Evolutionary conservation across 1,284 basidiomycete genomes (phyloP), one percentile per base, ranked within the genome.

Genomic region (Moniliophthora roreri): DNA sequence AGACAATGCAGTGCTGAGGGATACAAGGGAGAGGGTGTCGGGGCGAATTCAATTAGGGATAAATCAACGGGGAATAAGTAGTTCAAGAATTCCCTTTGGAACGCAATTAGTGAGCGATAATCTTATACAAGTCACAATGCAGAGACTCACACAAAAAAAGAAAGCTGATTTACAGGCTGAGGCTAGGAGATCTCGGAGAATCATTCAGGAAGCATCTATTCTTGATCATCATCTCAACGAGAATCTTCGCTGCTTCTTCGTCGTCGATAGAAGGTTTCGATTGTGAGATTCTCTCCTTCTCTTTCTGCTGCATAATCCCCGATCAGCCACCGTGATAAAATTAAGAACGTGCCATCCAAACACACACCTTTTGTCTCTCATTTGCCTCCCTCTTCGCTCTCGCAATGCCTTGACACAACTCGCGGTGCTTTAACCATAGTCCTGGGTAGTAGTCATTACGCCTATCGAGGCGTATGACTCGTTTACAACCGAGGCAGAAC

Each of bases 381-480:
- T 28, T 32, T 18, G 44, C 24, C 28, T 46, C 44, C 21, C 21
- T 24, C 24, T 32, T 32, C 4, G 44, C 44, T 28, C 26, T 46
- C 44, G 24, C 44, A 32, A 46, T 46, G 8, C 44, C 44, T 13
- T 32, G 44, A 18, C 44, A 46, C 21, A 32, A 32, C 13, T 11
- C 44, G 21, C 53, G 48, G 36, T 55, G 53, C 37, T 55, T 55
- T 21, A 44, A 40, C 53, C 53, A 55, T 6, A 55, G 24, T 1
- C 48, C 50, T 18, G 49, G 48, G 39, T 55, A 55, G 26, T 50
- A 55, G n/a, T 55, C 48, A 9, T 50, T 51, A 37, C 53, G 44
- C 18, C 49, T 46, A 28, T 55, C 53, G 18, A 55, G 34, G 13
- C 45, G 32, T 34, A 55, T 51, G 20, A 47, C 46, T 16, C 45